A percentile compares a stretch with the other conserved stretches of the same genome.
These are phyloP conservation scores for Aschersonia sp. DNA, from an alignment of 2,329 filamentous ascomycete species.

Conservation along the genomic window DNA sequence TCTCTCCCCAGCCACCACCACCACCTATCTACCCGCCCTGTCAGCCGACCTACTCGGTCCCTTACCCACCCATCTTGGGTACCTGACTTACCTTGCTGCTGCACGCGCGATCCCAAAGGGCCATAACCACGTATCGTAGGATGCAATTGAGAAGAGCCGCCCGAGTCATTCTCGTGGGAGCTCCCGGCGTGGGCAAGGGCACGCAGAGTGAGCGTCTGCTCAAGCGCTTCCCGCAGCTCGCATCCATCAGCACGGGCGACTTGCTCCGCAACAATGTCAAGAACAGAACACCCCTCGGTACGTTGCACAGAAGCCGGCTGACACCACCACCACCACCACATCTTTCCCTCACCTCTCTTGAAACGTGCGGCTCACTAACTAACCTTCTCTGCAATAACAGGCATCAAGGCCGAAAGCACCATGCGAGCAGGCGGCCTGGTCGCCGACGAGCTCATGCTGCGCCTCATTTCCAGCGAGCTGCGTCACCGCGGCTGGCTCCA, in stretches of 20 bases:
- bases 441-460: conserved; percentile 78
- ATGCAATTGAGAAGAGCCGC: conserved; percentile 68
- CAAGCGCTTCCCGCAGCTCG: conserved; percentile 72
- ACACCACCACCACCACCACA: background rate
- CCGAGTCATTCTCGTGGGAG: conserved; percentile 85
- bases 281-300: conserved; percentile 72
- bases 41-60: too few relatives aligned
- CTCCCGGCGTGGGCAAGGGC: conserved; percentile 93
- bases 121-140: conserved; percentile 8
- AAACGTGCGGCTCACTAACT: background rate
- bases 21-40: too few relatives aligned
- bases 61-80: too few relatives aligned
- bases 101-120: background rate
- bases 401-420: conserved; percentile 76
- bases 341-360: background rate
- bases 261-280: conserved; percentile 86
- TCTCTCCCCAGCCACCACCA: too few relatives aligned
- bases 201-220: conserved; percentile 88
- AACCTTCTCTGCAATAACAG: conserved; percentile 27
- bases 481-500: conserved; percentile 72
- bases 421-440: conserved; percentile 87
- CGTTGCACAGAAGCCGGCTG: background rate
- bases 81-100: too few relatives aligned
- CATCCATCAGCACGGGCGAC: conserved; percentile 87
- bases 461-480: conserved; percentile 83